Conservation (phyloP, 257 asterid genomes). For the Solanum sitiens region DNA sequence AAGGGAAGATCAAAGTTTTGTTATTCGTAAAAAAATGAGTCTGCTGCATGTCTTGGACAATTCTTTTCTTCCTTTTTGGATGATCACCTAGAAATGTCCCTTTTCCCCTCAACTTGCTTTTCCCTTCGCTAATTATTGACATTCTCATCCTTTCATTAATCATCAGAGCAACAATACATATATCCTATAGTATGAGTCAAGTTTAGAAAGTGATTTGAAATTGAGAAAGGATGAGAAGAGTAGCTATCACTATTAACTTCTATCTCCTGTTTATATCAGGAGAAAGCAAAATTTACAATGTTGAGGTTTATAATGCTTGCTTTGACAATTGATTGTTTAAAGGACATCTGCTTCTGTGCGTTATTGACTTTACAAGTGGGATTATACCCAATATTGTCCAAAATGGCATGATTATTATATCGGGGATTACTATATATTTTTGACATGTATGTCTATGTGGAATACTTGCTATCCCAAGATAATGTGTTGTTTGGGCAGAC, state of each 20-base stretch:
- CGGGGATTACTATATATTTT: background rate
- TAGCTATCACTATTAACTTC: background rate
- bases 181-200: background rate
- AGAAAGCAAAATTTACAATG: background rate
- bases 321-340: background rate
- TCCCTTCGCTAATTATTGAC: background rate
- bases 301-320: background rate
- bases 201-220: background rate
- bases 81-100: background rate
- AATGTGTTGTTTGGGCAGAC: background rate
- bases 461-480: background rate
- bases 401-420: background rate
- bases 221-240: background rate
- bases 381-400: background rate
- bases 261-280: background rate
- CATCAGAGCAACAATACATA: background rate
- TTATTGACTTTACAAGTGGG: background rate
- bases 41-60: background rate
- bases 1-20: background rate
- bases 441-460: background rate
- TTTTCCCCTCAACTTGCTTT: background rate
- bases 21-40: background rate
- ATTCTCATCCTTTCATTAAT: background rate
- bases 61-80: background rate
- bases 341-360: background rate